A percentile compares a stretch with the other conserved stretches of the same genome.
These are phyloP conservation scores for Achaetomiella virescens DNA, from an alignment of 495 filamentous ascomycete species.

Conservation along the genomic window DNA sequence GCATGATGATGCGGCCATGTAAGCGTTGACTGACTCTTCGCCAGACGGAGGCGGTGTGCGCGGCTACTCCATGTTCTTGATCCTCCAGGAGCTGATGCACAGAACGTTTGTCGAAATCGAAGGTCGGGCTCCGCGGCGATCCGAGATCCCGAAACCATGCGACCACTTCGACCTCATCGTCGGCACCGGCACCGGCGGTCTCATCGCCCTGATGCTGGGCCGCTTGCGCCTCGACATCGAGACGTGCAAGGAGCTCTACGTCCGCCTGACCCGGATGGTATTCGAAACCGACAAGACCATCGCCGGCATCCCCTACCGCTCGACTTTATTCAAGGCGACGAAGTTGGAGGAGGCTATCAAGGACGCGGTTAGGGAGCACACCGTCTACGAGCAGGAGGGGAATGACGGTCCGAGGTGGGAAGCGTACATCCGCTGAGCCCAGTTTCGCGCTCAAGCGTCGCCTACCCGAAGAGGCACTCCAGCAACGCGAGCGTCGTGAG, in stretches of 20 bases:
- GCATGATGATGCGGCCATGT: not conserved
- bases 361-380: conserved; percentile 83
- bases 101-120: conserved; percentile 80
- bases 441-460: conserved; percentile 35
- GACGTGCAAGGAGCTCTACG: conserved; percentile 93
- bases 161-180: conserved; percentile 97
- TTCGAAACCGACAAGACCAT: conserved; percentile 99
- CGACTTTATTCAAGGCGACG: conserved; percentile 92
- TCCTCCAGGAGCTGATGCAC: conserved; percentile 95
- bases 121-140: conserved; percentile 72
- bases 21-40: not conserved
- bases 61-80: conserved; percentile 93
- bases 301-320: conserved; percentile 85
- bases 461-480: conserved; percentile 38
- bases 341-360: conserved; percentile 91
- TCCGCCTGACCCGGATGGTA: conserved; percentile 85
- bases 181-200: conserved; percentile 87
- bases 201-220: conserved; percentile 96
- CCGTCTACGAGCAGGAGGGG: conserved; percentile 71
- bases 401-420: conserved; percentile 48
- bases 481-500: conserved; percentile 61
- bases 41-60: conserved; percentile 93
- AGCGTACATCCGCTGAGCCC: conserved; percentile 29
- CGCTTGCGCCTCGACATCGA: conserved; percentile 86
- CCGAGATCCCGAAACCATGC: conserved; percentile 93